phyloP scores from a whole-genome alignment of 1,284 basidiomycete species.

The Melampsora americana region DNA sequence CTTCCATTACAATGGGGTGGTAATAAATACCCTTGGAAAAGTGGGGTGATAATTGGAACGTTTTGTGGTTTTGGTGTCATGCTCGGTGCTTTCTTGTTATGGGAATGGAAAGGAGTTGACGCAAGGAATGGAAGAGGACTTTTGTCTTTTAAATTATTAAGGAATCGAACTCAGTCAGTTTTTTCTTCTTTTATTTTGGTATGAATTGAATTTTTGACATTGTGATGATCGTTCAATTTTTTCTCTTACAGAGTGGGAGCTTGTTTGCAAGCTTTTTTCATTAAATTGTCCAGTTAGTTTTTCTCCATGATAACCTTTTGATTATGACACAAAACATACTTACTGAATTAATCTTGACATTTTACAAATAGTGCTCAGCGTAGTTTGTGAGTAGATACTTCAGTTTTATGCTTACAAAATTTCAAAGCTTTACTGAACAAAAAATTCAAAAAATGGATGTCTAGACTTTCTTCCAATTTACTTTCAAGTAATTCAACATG shows the following conservation, averaged over 20 bases:
- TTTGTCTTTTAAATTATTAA: conserved; percentile 2
- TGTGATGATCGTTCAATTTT: too few species aligned
- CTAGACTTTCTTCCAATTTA: conserved; percentile 1
- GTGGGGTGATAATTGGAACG: neutral
- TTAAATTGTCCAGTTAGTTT: neutral
- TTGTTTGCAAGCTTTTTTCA: neutral
- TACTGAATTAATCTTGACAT: neutral
- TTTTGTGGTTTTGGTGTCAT: neutral
- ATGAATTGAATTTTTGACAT: too few species aligned
- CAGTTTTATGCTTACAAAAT: neutral
- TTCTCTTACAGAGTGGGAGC: neutral
- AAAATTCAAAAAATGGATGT: neutral
- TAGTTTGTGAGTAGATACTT: neutral
- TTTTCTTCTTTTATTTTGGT: too few species aligned
- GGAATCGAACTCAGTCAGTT: neutral
- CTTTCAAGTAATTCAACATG: neutral
- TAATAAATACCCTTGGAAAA: neutral
- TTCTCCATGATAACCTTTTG: neutral
- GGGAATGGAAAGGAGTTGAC: conserved; percentile 6
- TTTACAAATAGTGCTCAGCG: neutral
- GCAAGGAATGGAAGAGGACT: conserved; percentile 4
- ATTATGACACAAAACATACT: neutral
- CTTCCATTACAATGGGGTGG: conserved; percentile 5
- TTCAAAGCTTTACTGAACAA: neutral
- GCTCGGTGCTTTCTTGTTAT: neutral